Evolutionary conservation across 108 stramenopile genomes (phyloP), one percentile per base, ranked within the genome.

Genomic region (Epithemia pelagica): DNA sequence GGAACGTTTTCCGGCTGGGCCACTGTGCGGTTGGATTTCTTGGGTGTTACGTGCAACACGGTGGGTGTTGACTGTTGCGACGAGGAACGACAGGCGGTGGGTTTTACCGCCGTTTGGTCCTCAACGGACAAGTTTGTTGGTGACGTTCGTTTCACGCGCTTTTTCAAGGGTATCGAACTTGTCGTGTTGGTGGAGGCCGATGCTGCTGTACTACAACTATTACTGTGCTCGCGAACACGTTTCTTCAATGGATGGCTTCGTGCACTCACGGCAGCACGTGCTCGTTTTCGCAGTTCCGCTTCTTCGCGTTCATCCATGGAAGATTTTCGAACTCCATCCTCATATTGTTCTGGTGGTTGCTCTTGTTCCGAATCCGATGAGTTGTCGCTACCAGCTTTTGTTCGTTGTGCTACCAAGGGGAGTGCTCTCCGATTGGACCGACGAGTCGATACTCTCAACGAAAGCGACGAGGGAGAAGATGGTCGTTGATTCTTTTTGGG

Each of bases 231-330:
- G 5, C 37, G 37, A 15, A 46, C 37, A 10, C 37, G 37, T 46
- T 46, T 46, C 37, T 46, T 46, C 37, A 46, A 15, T 46, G 37
- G 37, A 46, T 46, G 37, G 15, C 37, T 10, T 10, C 37, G 37
- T 10, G 37, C 37, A 46, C 37, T 46, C 30, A 87, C 90, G 23
- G 83, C 87, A 28, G 85, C 86, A 65, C 90, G 66, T 28, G 90
- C 90, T 52, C 87, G 79, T 75, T 83, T 82, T 58, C 80, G 73
- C 32, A 87, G 76, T 8, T 78, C 74, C 63, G 85, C 87, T 75
- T 82, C 79, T 55, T 89, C 82, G 30, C 74, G 64, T 55, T 66
- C 53, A 2, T 22, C 26, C 52, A 66, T 28, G 37, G 37, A 46
- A 10, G 37, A 46, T 46, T 46, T 46, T n/a, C n/a, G n/a, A n/a